These are phyloP conservation scores for Telfairia occidentalis DNA, from an alignment of 331 rosid genomes.

Conservation along the genomic window DNA sequence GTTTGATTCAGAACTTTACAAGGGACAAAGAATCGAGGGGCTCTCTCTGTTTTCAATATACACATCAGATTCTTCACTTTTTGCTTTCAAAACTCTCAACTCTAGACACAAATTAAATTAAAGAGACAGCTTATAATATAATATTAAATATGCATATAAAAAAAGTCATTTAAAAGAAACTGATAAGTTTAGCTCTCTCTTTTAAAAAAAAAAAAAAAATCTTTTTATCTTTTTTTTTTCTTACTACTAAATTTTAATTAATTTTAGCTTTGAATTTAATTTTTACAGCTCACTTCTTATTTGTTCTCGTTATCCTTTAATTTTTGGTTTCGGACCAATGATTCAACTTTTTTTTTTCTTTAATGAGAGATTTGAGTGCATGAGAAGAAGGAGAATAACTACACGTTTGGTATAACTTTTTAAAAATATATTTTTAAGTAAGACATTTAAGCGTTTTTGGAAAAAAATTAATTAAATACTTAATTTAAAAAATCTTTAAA, in stretches of 20 bases:
- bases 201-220: too few relatives aligned
- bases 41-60: background rate
- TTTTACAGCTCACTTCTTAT: slow-evolving; percentile 6
- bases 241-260: background rate
- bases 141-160: background rate
- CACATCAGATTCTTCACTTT: background rate
- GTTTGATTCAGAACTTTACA: background rate
- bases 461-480: too few relatives aligned
- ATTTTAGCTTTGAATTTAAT: background rate
- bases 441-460: too few relatives aligned
- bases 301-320: background rate
- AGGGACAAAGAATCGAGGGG: background rate
- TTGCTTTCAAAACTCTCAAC: background rate
- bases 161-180: background rate
- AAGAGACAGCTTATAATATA: background rate
- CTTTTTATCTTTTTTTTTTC: background rate
- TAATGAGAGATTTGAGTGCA: background rate
- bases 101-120: background rate
- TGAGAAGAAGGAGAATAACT: too few relatives aligned
- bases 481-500: too few relatives aligned
- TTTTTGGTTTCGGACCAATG: background rate
- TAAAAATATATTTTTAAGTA: too few relatives aligned
- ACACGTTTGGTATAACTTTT: too few relatives aligned
- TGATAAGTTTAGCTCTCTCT: background rate
- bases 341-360: background rate